Percentiles rank a stretch among this genome's conserved stretches.
phyloP scores from a whole-genome alignment of 208 protist genomes.

The Willaertia magna region DNA sequence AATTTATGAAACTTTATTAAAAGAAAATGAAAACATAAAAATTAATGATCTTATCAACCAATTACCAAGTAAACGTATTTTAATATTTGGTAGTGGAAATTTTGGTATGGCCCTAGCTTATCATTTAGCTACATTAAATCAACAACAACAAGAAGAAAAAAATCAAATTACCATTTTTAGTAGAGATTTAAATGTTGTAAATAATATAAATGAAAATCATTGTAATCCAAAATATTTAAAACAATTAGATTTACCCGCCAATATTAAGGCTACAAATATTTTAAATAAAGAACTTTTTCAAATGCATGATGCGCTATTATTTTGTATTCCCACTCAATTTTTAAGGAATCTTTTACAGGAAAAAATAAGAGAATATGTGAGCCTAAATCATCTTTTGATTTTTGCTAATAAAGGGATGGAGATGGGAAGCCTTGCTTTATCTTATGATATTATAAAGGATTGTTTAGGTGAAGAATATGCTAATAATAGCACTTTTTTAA shows the following conservation, averaged over 20 bases:
- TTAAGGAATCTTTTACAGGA: neutral
- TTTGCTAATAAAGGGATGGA: conserved; percentile 1
- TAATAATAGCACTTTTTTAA: conserved; percentile 34
- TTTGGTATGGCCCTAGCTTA: neutral
- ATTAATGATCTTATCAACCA: neutral
- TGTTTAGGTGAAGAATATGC: neutral
- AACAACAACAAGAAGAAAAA: too few relatives aligned
- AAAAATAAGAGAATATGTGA: neutral
- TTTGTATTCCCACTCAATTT: neutral
- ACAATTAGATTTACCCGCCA: neutral
- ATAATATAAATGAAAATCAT: neutral
- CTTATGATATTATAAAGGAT: neutral
- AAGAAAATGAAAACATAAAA: too few relatives aligned
- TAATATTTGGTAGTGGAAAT: neutral
- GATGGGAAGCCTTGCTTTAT: neutral
- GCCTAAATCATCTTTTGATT: neutral
- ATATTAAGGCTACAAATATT: neutral
- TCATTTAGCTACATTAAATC: neutral
- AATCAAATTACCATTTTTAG: neutral
- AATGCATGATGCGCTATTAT: neutral
- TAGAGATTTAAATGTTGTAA: neutral
- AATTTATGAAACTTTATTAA: too few relatives aligned
- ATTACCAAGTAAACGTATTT: neutral
- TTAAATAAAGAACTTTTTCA: neutral
- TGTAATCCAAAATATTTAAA: neutral